Evolutionary conservation across 164 flowering plant genomes (phyloP).

Genomic region (Piper longum): DNA sequence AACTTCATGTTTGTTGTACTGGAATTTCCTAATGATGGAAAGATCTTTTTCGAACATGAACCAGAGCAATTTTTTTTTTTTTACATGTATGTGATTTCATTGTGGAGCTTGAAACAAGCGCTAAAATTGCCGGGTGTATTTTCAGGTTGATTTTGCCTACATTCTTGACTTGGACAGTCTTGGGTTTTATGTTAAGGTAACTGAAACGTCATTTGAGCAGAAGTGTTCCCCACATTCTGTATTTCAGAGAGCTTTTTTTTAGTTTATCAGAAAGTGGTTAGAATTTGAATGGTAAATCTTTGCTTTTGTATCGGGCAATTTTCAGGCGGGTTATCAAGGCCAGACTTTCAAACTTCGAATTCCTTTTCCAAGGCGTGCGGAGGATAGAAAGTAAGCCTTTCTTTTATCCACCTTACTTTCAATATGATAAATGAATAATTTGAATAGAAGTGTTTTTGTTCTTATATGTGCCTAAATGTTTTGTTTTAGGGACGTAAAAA

Average conservation of each 20-base stretch:
- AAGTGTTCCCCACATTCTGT: not conserved
- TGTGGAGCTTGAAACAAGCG: not conserved
- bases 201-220: not conserved
- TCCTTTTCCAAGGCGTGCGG: slow-evolving; percentile 84
- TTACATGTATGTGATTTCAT: not conserved
- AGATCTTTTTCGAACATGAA: too few species aligned
- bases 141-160: slow-evolving; percentile 80
- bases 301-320: not conserved
- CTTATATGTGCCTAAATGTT: not conserved
- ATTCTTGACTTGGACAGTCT: slow-evolving; percentile 86
- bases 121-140: not conserved
- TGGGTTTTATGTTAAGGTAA: slow-evolving; percentile 89
- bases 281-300: not conserved
- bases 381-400: slow-evolving; percentile 67
- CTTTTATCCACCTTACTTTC: not conserved
- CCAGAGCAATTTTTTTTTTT: not conserved
- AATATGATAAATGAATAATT: not conserved
- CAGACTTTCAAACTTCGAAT: slow-evolving; percentile 69
- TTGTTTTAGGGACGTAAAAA: slow-evolving; percentile 69
- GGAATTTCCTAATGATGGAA: too few species aligned
- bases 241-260: not conserved
- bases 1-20: too few species aligned
- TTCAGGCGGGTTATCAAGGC: slow-evolving; percentile 66
- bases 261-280: not conserved
- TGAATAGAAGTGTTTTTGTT: too few species aligned